A percentile compares a stretch with the other conserved stretches of the same genome.
Conservation (phyloP, 495 filamentous ascomycete species). For the Mycothermus thermophilus region DNA sequence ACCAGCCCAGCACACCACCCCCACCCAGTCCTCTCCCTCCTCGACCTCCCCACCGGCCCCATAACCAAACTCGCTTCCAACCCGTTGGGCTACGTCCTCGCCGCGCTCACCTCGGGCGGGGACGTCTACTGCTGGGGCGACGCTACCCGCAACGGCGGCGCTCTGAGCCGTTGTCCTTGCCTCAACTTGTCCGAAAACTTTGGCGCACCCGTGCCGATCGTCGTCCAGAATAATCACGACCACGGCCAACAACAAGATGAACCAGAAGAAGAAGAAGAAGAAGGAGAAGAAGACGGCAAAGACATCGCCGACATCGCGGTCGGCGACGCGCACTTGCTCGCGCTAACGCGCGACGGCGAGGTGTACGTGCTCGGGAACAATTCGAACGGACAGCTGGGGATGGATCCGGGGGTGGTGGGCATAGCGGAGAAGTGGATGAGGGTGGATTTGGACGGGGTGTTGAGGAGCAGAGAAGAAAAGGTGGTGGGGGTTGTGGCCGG, state of each 20-base stretch:
- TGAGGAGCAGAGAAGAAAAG: slow-evolving; percentile 11
- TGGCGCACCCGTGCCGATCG: slow-evolving; percentile 19
- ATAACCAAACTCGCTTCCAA: slow-evolving; percentile 40
- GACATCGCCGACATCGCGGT: slow-evolving; percentile 41
- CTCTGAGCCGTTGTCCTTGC: too few species aligned
- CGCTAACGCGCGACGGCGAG: slow-evolving; percentile 33
- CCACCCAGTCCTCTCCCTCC: slow-evolving; percentile 31
- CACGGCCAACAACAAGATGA: too few species aligned
- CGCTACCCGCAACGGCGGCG: too few species aligned
- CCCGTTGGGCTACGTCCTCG: slow-evolving; percentile 34
- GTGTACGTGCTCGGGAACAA: slow-evolving; percentile 44
- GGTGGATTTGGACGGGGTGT: slow-evolving; percentile 16
- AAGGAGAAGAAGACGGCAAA: slow-evolving; percentile 21
- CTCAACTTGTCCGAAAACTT: too few species aligned
- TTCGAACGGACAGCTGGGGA: slow-evolving; percentile 46
- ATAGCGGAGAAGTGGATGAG: slow-evolving; percentile 17
- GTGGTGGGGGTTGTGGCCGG: slow-evolving; percentile 33
- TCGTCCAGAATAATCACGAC: slow-evolving; percentile 25
- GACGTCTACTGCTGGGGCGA: slow-evolving; percentile 56
- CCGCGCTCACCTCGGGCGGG: slow-evolving; percentile 40
- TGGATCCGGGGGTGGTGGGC: slow-evolving; percentile 13
- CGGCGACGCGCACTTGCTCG: slow-evolving; percentile 44
- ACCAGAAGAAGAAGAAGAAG: too few species aligned
- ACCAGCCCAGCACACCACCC: slow-evolving; percentile 31
- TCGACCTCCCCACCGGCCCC: slow-evolving; percentile 34